These are phyloP conservation scores for Apiosordaria backusii DNA, from an alignment of 495 filamentous ascomycete species.

Conservation along the genomic window DNA sequence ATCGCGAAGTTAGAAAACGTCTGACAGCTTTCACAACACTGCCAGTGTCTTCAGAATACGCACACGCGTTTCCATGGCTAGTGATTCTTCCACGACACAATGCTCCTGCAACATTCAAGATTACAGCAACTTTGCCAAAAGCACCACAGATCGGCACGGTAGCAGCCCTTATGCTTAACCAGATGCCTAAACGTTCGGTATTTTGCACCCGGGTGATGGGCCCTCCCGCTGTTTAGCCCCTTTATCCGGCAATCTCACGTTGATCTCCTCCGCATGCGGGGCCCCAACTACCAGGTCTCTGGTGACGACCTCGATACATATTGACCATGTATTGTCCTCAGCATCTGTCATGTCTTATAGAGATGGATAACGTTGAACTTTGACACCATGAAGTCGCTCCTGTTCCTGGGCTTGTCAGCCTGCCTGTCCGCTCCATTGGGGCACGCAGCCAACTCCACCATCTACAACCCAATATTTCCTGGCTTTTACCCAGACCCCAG, in stretches of 20 bases:
- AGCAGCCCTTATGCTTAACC: not conserved
- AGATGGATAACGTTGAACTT: not conserved
- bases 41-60: not conserved
- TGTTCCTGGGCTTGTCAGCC: conserved; percentile 14
- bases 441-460: conserved; percentile 31
- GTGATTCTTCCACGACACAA: not conserved
- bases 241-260: conserved; percentile 19
- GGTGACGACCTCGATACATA: not conserved
- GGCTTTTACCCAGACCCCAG: conserved; percentile 56
- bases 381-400: not conserved
- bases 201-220: conserved; percentile 9
- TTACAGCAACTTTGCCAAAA: not conserved
- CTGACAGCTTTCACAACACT: not conserved
- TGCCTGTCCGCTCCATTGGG: conserved; percentile 13
- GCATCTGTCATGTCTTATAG: not conserved
- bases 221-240: conserved; percentile 15
- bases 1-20: not conserved
- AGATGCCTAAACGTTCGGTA: conserved; percentile 16
- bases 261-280: conserved; percentile 15
- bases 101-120: too few species aligned
- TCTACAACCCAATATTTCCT: conserved; percentile 51
- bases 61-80: not conserved
- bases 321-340: not conserved
- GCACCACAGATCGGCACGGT: not conserved
- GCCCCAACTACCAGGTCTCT: conserved; percentile 9